Evolutionary conservation across 129 eudicot genomes (phyloP), one percentile per base, ranked within the genome.

Genomic region (Tagetes erecta): DNA sequence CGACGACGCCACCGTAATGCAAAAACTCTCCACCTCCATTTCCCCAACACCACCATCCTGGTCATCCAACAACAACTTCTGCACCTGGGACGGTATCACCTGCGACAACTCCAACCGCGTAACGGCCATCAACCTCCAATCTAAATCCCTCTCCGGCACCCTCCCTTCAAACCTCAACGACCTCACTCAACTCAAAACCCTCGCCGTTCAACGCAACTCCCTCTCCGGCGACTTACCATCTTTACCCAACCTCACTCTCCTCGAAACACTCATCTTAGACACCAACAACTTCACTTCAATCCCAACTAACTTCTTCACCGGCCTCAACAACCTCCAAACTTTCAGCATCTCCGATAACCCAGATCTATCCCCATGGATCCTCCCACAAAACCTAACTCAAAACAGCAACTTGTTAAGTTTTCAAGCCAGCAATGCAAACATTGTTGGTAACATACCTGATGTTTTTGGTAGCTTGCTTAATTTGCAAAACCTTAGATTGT

Each of bases 1-100:
- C 55, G 89, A 81, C 34, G 96, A 92, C 63, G 96, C 76, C 7
- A 68, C 75, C 72, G 83, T 85, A 67, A 86, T 92, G 91, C 49
- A 77, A 14, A 46, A 46, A 3, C 76, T 92, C 41, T 69, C 91
- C 20, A 34, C 73, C 35, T 9, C 92, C 42, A 63, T 91, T 53
- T 3, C 49, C 72, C 74, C 90, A 0, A 2, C 64, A 27, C 93
- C 92, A 0, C 1, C 80, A 1, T 62, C 80, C 51, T 92, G 97
- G 97, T n/a, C 27, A 20, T 20, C 84, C 6, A 82, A 78, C 3
- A 12, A 67, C 35, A 55, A 80, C 33, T 84, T 70, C 72, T 91
- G 97, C 71, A 42, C 76, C 35, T 91, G 97, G 97, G 55, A 55
- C 7, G 93, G 91, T 47, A 78, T 92, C 27, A n/a, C 62, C 0